These are phyloP conservation scores for Solanum pinnatisectum DNA, from an alignment of 257 asterid species.

Conservation along the genomic window DNA sequence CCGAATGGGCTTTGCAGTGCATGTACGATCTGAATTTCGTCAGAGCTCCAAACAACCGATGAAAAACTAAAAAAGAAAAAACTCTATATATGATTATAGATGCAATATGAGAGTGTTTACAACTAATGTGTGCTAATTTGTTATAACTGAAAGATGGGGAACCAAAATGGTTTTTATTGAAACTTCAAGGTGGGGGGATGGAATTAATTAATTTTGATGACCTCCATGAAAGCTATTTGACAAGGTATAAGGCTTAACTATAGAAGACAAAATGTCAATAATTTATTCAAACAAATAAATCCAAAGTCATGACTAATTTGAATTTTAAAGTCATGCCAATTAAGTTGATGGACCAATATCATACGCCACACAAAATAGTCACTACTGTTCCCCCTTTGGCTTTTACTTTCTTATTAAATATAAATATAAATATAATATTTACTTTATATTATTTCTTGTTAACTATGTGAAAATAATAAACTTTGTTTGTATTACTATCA, in stretches of 20 bases:
- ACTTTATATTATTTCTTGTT: not conserved
- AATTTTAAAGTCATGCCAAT: not conserved
- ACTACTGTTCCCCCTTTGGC: not conserved
- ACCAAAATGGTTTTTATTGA: not conserved
- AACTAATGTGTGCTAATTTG: not conserved
- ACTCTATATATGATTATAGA: not conserved
- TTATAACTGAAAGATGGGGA: not conserved
- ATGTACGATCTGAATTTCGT: no score
- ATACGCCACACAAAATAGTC: not conserved
- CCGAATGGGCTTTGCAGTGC: rapidly evolving
- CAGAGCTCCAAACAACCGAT: rapidly evolving
- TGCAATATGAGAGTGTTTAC: not conserved
- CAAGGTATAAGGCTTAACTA: not conserved
- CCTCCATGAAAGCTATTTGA: not conserved
- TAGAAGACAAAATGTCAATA: not conserved
- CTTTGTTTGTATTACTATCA: not conserved
- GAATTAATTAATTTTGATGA: not conserved
- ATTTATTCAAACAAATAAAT: not conserved
- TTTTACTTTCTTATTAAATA: not conserved
- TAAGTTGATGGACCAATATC: not conserved
- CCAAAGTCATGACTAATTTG: not conserved
- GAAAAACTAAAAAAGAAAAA: no score
- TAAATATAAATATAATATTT: not conserved
- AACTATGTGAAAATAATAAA: not conserved
- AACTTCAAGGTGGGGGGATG: not conserved